Base-by-base conservation (phyloP, 2,329 filamentous ascomycete genomes). In the Chaetomium olivaceum region DNA sequence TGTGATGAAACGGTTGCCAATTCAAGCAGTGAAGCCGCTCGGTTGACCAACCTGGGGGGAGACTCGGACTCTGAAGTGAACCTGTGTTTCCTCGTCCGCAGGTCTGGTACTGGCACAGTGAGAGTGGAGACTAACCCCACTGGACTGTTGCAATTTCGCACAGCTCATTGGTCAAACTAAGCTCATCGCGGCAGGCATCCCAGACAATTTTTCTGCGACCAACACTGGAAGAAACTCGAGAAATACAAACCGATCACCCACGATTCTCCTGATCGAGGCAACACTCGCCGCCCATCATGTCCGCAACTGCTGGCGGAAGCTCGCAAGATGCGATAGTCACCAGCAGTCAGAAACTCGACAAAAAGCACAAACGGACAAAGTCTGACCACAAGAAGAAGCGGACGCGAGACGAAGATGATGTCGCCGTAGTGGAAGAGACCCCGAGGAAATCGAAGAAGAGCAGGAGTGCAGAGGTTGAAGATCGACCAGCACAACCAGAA, bases 401-500 rank as follows among this genome's bases (percentile, higher is more conserved):
- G 52, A 73, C 76, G 7, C 74, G 80, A 21, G 71, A 72, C 52
- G 80, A 82, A 58, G 80, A 82, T 29, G 80, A 82, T 48, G 71
- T 70, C 23, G 64, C 69, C 8, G 76, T 75, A 50, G 76, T 78
- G 56, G 73, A 74, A 43, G 80, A 83, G 66, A 81, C 73, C 77
- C 81, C 71, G 71, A 84, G 85, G 70, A 82, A 81, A 66, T 77
- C 78, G 61, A 82, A 82, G 51, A 72, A 73, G 61, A 66, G 77
- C 78, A 79, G 79, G 73, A 79, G 73, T 58, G 73, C 67, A 43
- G 46, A 63, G 46, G 36, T 27, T 21, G 61, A 48, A 19, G 46
- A 51, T 6, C 61, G 16, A 21, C 6, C 5, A 31, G 25, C 8
- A 8, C 55, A 52, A 1, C 43, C 36, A 9, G 31, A 29, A 3